A percentile compares a stretch with the other conserved stretches of the same genome.
Conservation (phyloP, 306 rosid genomes). For the Rosa lucieae region DNA sequence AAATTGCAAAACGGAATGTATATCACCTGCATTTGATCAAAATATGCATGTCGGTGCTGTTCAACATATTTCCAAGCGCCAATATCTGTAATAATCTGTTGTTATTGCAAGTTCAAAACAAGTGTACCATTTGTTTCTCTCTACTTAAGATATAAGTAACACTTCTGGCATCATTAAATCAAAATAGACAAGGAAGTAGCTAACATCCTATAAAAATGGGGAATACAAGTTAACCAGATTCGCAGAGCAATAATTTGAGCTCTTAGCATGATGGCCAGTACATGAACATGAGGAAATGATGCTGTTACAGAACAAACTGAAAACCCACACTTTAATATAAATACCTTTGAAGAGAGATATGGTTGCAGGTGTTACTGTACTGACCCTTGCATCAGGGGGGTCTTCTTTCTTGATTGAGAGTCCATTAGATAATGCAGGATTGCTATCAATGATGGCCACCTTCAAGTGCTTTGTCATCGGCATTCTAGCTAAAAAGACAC, state of each 20-base stretch:
- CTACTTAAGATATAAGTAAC: constrained; percentile 13
- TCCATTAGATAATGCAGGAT: constrained; percentile 63
- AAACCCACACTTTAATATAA: neutral
- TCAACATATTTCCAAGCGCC: constrained; percentile 94
- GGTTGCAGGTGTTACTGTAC: constrained; percentile 86
- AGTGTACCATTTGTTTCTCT: constrained; percentile 1
- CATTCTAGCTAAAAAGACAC: constrained; percentile 65
- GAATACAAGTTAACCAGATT: neutral
- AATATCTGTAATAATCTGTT: constrained; percentile 52
- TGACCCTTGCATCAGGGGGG: constrained; percentile 93
- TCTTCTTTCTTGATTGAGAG: constrained; percentile 63
- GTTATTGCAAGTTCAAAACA: constrained; percentile 20
- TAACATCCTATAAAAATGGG: neutral
- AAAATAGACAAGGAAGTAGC: neutral
- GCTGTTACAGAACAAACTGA: neutral
- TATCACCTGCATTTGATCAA: constrained; percentile 86
- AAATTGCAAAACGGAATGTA: constrained; percentile 8
- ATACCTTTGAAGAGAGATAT: constrained; percentile 86
- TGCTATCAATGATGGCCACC: constrained; percentile 94
- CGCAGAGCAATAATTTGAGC: neutral
- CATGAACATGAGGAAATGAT: neutral
- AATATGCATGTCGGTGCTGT: constrained; percentile 77
- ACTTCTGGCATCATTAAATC: neutral
- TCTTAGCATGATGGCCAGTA: neutral
- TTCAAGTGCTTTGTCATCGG: constrained; percentile 87